Percentiles rank a stretch among this genome's conserved stretches.
Conservation (phyloP, 441 rosid genomes). For the Daphne laureola region DNA sequence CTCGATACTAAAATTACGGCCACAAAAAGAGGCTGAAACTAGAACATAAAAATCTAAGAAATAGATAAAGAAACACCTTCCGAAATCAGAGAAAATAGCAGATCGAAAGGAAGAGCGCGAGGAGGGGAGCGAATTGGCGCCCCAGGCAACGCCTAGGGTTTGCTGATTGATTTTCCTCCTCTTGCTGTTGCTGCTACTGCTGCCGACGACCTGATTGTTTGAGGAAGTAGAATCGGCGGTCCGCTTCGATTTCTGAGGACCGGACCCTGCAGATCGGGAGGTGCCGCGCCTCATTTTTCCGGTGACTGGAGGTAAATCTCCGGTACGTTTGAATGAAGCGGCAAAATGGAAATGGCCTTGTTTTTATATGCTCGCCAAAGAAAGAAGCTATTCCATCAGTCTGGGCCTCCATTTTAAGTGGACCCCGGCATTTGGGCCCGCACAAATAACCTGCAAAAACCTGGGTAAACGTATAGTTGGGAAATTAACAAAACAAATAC, state of each 20-base stretch:
- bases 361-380: too few species aligned
- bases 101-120: constrained; percentile 68
- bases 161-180: constrained; percentile 53
- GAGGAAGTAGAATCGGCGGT: constrained; percentile 44
- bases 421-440: too few species aligned
- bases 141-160: constrained; percentile 95
- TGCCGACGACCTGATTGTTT: constrained; percentile 11
- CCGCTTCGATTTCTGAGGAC: constrained; percentile 39
- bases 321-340: constrained; percentile 22
- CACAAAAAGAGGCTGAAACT: neutral
- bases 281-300: constrained; percentile 37
- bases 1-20: too few species aligned
- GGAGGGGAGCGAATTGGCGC: constrained; percentile 61
- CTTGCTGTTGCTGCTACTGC: constrained; percentile 24
- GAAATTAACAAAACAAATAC: too few species aligned
- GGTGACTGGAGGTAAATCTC: constrained; percentile 4
- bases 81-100: constrained; percentile 74
- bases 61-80: constrained; percentile 39
- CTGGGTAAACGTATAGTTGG: too few species aligned
- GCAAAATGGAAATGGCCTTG: constrained; percentile 8
- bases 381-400: too few species aligned
- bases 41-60: neutral
- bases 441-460: too few species aligned
- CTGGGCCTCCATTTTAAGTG: too few species aligned
- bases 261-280: constrained; percentile 36